phyloP scores from a whole-genome alignment of 2,329 filamentous ascomycete genomes.

The Tympanopsis confertula region DNA sequence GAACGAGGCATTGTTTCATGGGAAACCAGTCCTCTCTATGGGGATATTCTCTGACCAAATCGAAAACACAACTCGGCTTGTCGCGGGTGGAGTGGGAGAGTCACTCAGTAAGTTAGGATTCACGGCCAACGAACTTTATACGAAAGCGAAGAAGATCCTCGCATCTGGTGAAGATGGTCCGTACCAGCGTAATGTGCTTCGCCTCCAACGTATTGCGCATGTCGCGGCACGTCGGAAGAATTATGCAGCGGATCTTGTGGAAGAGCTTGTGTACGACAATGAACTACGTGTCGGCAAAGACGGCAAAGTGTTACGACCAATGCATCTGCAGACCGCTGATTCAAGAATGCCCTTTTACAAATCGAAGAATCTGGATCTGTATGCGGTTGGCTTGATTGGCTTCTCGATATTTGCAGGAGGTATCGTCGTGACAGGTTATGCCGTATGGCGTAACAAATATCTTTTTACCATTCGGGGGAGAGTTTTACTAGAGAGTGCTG shows the following conservation, averaged over 20 bases:
- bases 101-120: constrained; percentile 23
- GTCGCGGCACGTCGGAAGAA: constrained; percentile 23
- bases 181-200: constrained; percentile 17
- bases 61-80: constrained; percentile 21
- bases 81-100: constrained; percentile 18
- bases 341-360: constrained; percentile 25
- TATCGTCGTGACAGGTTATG: too few relatives aligned
- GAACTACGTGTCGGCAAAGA: constrained; percentile 8
- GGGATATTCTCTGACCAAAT: constrained; percentile 29
- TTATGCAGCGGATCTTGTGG: constrained; percentile 24
- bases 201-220: constrained; percentile 24
- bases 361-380: constrained; percentile 25
- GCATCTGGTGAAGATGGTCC: constrained; percentile 14
- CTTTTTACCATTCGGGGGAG: too few relatives aligned
- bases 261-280: constrained; percentile 26
- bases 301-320: constrained; percentile 13
- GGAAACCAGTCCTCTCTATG: constrained; percentile 20
- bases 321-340: constrained; percentile 31
- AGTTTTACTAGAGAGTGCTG: too few relatives aligned
- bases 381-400: constrained; percentile 1
- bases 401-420: too few relatives aligned
- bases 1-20: constrained; percentile 27
- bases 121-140: constrained; percentile 15
- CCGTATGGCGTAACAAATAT: too few relatives aligned
- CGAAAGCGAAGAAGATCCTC: constrained; percentile 12